Percentiles rank a stretch among this genome's conserved stretches.
phyloP scores from a whole-genome alignment of 148 eudicot species.

The Linanthus parryae region DNA sequence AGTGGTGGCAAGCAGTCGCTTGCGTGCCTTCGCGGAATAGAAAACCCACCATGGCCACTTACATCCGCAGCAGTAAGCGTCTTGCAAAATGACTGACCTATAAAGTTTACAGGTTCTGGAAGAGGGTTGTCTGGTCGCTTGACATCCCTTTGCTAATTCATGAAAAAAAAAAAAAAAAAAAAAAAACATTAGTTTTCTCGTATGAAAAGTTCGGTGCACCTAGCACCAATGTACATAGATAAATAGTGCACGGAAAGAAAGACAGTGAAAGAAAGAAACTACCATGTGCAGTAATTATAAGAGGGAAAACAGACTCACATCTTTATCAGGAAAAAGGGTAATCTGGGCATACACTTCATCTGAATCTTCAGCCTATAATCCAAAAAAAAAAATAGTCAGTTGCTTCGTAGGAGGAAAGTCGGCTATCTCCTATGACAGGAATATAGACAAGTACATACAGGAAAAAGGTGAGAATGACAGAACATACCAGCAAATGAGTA shows the following conservation, averaged over 20 bases:
- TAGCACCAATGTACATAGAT: too few species aligned
- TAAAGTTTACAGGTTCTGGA: slow-evolving; percentile 68
- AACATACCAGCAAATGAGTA: slow-evolving; percentile 66
- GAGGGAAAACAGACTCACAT: slow-evolving; percentile 74
- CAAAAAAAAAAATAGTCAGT: slow-evolving; percentile 14
- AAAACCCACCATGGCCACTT: not conserved
- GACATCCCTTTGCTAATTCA: slow-evolving; percentile 68
- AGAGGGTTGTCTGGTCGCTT: slow-evolving; percentile 73
- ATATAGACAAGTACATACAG: not conserved
- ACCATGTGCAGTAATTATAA: too few species aligned
- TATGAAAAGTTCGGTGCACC: too few species aligned
- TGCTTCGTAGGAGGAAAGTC: not conserved
- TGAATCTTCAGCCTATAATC: slow-evolving; percentile 82
- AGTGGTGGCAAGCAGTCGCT: not conserved
- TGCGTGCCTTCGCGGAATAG: not conserved
- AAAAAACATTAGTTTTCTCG: not conserved
- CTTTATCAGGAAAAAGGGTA: slow-evolving; percentile 65
- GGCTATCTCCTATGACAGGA: not conserved
- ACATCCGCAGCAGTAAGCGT: not conserved
- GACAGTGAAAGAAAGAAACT: too few species aligned
- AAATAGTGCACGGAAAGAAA: not conserved
- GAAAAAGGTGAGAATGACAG: not conserved
- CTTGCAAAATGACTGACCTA: slow-evolving; percentile 31
- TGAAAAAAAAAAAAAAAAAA: slow-evolving; percentile 14
- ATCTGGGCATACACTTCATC: slow-evolving; percentile 94